Evolutionary conservation across 1,139 yeast genomes (phyloP).

Genomic region (Kodamaea plutei): DNA sequence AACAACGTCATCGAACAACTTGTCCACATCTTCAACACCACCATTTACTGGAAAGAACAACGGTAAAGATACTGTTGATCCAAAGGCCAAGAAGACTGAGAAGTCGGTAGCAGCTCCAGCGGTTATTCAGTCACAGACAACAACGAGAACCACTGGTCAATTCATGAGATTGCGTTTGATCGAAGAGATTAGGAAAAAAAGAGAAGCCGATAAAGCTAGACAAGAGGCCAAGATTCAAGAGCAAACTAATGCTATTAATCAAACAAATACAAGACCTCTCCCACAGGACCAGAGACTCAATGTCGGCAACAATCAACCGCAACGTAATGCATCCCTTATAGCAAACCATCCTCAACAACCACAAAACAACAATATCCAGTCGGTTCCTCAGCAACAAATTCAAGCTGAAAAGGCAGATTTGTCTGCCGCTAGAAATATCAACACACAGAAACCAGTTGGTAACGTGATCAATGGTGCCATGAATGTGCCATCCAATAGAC

Average conservation of each 20-base stretch:
- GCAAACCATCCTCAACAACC: conserved; percentile 9
- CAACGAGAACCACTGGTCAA: conserved; percentile 35
- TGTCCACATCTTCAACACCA: conserved; percentile 19
- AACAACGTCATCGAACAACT: background rate
- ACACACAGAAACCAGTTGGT: background rate
- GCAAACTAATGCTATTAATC: conserved; percentile 20
- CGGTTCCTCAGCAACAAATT: conserved; percentile 7
- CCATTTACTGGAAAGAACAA: conserved; percentile 16
- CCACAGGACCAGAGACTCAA: conserved; percentile 11
- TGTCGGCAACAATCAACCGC: conserved; percentile 3
- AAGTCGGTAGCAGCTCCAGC: conserved; percentile 15
- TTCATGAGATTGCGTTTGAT: conserved; percentile 47
- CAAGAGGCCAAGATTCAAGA: conserved; percentile 38
- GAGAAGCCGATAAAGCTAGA: conserved; percentile 42
- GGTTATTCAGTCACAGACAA: conserved; percentile 15
- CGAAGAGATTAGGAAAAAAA: conserved; percentile 44
- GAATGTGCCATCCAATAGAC: background rate
- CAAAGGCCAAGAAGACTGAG: conserved; percentile 24
- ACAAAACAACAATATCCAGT: conserved; percentile 7
- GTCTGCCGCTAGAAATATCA: background rate
- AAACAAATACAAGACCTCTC: conserved; percentile 16
- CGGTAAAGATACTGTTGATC: conserved; percentile 19
- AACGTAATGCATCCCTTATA: conserved; percentile 5
- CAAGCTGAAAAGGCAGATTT: background rate
- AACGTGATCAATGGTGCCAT: background rate